A percentile compares a stretch with the other conserved stretches of the same genome.
phyloP scores from a whole-genome alignment of 2,329 filamentous ascomycete genomes.

The Aspergillus ochraceus region DNA sequence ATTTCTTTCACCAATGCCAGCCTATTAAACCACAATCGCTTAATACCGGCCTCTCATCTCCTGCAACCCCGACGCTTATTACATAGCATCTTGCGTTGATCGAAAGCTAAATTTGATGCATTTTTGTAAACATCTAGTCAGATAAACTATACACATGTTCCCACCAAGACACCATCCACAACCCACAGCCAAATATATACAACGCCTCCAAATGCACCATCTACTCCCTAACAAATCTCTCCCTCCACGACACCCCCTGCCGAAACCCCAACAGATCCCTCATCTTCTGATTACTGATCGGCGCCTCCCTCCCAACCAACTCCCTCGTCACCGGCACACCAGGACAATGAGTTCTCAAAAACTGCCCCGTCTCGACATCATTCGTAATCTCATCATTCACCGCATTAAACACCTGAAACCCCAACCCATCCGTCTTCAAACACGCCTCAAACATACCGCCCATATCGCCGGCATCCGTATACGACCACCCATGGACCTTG shows the following conservation, averaged over 20 bases:
- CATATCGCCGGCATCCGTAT: conserved; percentile 62
- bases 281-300: conserved; percentile 62
- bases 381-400: conserved; percentile 63
- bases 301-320: conserved; percentile 60
- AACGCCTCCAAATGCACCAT: too few relatives aligned
- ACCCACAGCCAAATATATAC: too few relatives aligned
- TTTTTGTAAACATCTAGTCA: too few relatives aligned
- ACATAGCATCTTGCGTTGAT: too few relatives aligned
- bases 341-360: conserved; percentile 53
- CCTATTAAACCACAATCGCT: too few relatives aligned
- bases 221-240: background rate
- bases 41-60: too few relatives aligned
- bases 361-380: conserved; percentile 50
- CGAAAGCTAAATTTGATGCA: too few relatives aligned
- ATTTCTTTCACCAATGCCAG: too few relatives aligned
- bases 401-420: conserved; percentile 65
- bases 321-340: conserved; percentile 54
- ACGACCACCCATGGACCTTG: conserved; percentile 62
- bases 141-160: too few relatives aligned
- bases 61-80: too few relatives aligned
- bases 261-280: conserved; percentile 59
- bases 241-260: conserved; percentile 50
- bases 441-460: conserved; percentile 61
- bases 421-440: conserved; percentile 55
- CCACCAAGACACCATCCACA: too few relatives aligned